Evolutionary conservation across 805 yeast genomes (phyloP).

Genomic region (Saturnispora quitensis): DNA sequence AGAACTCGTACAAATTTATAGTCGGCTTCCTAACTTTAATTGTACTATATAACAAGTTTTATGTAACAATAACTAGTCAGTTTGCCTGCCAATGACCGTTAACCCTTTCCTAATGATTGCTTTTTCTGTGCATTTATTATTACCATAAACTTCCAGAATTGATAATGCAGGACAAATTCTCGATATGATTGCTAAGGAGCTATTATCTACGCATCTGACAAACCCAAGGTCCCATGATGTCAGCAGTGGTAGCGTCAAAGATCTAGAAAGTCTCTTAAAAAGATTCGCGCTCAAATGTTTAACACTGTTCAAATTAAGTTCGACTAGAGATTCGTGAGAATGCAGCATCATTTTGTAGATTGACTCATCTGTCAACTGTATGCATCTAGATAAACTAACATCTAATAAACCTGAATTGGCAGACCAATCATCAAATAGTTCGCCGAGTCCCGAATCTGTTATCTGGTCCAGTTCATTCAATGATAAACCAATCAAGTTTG

Average conservation of each 20-base stretch:
- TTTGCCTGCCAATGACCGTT: slow-evolving; percentile 65
- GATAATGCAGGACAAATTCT: slow-evolving; percentile 52
- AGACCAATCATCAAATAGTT: slow-evolving; percentile 49
- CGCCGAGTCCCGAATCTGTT: slow-evolving; percentile 56
- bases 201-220: slow-evolving; percentile 67
- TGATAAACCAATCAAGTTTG: slow-evolving; percentile 48
- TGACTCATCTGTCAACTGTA: slow-evolving; percentile 53
- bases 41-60: neutral
- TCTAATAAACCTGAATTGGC: slow-evolving; percentile 50
- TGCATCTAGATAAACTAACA: slow-evolving; percentile 58
- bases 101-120: slow-evolving; percentile 46
- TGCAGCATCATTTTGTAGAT: slow-evolving; percentile 53
- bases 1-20: neutral
- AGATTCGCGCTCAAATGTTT: slow-evolving; percentile 43
- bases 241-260: slow-evolving; percentile 44
- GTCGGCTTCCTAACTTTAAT: neutral
- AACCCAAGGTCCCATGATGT: slow-evolving; percentile 72
- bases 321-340: slow-evolving; percentile 55
- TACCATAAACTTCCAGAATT: slow-evolving; percentile 73
- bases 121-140: slow-evolving; percentile 53
- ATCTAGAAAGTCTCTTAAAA: slow-evolving; percentile 38
- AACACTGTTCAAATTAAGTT: slow-evolving; percentile 68
- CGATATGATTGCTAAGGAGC: slow-evolving; percentile 47
- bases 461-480: slow-evolving; percentile 52
- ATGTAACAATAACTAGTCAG: slow-evolving; percentile 33